These are phyloP conservation scores for Sarocladiaceae sp. DNA, from an alignment of 2,329 filamentous ascomycete genomes.

Conservation along the genomic window DNA sequence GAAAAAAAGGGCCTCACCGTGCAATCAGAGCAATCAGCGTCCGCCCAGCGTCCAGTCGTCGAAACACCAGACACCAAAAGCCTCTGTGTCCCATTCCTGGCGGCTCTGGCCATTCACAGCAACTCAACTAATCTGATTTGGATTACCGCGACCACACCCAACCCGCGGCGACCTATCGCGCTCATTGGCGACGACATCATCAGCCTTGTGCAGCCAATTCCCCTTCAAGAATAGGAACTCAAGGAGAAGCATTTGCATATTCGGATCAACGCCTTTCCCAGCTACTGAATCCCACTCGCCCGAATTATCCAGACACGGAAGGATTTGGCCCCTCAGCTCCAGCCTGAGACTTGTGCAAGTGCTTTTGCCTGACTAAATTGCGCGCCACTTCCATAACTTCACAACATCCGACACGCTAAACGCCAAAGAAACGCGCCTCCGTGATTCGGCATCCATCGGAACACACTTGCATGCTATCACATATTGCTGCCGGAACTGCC, in stretches of 20 bases:
- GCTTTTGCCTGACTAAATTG: constrained; percentile 1
- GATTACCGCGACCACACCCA: constrained; percentile 3
- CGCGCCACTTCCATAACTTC: background rate
- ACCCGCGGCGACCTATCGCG: background rate
- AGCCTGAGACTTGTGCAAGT: constrained; percentile 2
- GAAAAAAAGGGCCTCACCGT: constrained; percentile 11
- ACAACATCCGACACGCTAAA: constrained; percentile 9
- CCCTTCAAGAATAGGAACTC: background rate
- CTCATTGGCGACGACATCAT: background rate
- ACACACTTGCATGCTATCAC: background rate
- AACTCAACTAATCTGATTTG: constrained; percentile 9
- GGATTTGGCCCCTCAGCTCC: background rate
- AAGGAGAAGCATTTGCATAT: background rate
- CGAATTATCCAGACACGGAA: background rate
- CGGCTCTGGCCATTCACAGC: constrained; percentile 14
- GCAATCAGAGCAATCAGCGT: constrained; percentile 12
- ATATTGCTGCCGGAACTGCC: background rate
- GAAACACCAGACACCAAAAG: constrained; percentile 11
- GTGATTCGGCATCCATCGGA: background rate
- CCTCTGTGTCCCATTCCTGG: constrained; percentile 3
- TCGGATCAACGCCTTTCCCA: background rate
- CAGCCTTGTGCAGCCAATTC: constrained; percentile 3
- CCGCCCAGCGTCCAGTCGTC: constrained; percentile 4
- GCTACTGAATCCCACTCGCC: background rate
- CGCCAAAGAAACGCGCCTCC: constrained; percentile 6